Base-by-base conservation (phyloP, 192 early-diverging fungal genomes). In the Linderina pennispora region DNA sequence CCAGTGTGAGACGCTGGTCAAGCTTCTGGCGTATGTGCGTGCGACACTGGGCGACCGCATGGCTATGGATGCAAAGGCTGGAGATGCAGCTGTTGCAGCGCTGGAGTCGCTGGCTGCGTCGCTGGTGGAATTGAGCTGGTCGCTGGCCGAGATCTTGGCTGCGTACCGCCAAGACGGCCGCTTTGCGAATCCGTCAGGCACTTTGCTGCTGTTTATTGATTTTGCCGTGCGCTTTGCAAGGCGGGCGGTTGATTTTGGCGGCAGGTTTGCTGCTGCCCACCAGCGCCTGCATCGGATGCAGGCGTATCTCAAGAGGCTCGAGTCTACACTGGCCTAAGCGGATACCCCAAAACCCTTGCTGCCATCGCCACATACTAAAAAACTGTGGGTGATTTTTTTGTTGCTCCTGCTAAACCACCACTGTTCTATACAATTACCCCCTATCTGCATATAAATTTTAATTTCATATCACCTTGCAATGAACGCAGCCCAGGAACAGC, bases 51-150 rank as follows among this genome's bases (percentile, higher is more conserved):
- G 32, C 3, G 11, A 40, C 34, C 22, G 47, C 17, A 38, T 23
- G 8, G n/a, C n/a, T n/a, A n/a, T n/a, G n/a, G n/a, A n/a, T n/a
- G n/a, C n/a, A n/a, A n/a, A n/a, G n/a, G n/a, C n/a, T n/a, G n/a
- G 16, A 52, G 18, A 37, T 23, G 9, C 53, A 52, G 31, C 25
- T 3, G n/a, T 31, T 23, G 37, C 20, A 4, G 52, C 56, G n/a
- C 40, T 58, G 39, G 48, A 60, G 19, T 33, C 55, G 1, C 61
- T 72, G 34, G 43, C 56, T 10, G 28, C 61, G 14, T 58, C 68
- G 11, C 48, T 72, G n/a, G 68, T 64, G 20, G 61, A 72, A 15
- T 19, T 64, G 21, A 64, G 60, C 17, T 72, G 68, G 68, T 13
- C 40, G 0, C 37, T 72, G 33, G 68, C 68, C 0, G 61, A 72